phyloP scores from a whole-genome alignment of 441 rosid species.

The Adansonia gregorii region DNA sequence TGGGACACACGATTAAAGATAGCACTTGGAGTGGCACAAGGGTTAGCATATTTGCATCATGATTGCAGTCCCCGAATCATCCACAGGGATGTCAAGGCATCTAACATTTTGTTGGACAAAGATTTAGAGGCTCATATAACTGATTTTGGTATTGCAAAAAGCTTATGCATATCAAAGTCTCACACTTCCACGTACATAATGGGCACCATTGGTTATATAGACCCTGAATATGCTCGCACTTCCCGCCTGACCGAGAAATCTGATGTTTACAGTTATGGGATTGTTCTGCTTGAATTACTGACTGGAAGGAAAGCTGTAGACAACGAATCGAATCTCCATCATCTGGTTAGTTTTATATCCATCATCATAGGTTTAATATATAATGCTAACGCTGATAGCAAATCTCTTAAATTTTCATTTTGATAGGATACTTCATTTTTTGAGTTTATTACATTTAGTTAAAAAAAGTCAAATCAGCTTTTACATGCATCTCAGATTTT shows the following conservation, averaged over 20 bases:
- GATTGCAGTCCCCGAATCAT: slow-evolving; percentile 96
- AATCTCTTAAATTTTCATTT: background rate
- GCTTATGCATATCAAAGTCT: slow-evolving; percentile 75
- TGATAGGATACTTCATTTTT: background rate
- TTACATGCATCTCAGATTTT: slow-evolving; percentile 55
- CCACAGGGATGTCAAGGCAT: slow-evolving; percentile 92
- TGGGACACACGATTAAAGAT: slow-evolving; percentile 84
- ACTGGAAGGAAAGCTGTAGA: slow-evolving; percentile 95
- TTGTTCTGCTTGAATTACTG: slow-evolving; percentile 87
- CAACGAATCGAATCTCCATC: slow-evolving; percentile 89
- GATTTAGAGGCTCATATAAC: slow-evolving; percentile 94
- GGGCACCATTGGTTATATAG: slow-evolving; percentile 98
- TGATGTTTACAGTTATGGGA: slow-evolving; percentile 89
- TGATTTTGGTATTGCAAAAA: slow-evolving; percentile 96
- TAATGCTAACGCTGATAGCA: background rate
- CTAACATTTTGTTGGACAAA: slow-evolving; percentile 84
- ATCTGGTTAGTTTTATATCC: slow-evolving; percentile 62
- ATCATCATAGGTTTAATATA: background rate
- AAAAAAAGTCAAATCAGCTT: background rate
- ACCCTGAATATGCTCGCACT: slow-evolving; percentile 96
- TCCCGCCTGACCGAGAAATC: slow-evolving; percentile 93
- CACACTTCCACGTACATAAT: slow-evolving; percentile 86
- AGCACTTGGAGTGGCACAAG: slow-evolving; percentile 95
- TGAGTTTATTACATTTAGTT: background rate
- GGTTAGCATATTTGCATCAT: slow-evolving; percentile 89